Base-by-base conservation (phyloP, 1,139 yeast species). In the Magnusiomyces tetraspermus region DNA sequence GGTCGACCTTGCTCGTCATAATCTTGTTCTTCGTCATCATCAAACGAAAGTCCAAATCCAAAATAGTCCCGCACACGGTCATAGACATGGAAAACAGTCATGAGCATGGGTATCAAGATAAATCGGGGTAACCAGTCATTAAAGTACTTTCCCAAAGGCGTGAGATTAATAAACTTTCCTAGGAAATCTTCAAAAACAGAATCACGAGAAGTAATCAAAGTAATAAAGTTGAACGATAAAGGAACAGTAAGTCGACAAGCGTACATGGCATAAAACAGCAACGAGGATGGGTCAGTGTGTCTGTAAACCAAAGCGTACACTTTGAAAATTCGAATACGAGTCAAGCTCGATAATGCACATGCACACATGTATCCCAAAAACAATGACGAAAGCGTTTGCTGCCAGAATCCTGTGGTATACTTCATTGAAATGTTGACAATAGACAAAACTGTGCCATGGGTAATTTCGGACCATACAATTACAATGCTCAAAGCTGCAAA, bases 181-280 rank as follows among this genome's bases (percentile, higher is more conserved):
- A 84, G 76, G 73, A 90, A 85, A 51, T 70, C 70, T 49, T 72
- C 72, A 60, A 71, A 71, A 23, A 70, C 74, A 1, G 73, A 70
- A 23, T 70, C 71, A 51, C 73, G 66, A 26, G 78, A 72, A 13
- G 80, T 74, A 56, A 84, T 75, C 50, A 87, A 71, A 40, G 86
- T 85, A 54, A 86, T 68, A 64, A 85, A 87, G 66, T 87, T 87
- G 69, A 85, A 87, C 37, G 87, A 80, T 58, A 87, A 72, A 2
- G 96, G 96, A 15, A 87, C 82, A 0, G 95, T 85, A 63, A 87
- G 72, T 58, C 96, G 79, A 52, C 92, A 86, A 36, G 86, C 81
- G 62, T 87, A 87, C 62, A 86, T 84, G 26, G 90, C 81, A 66
- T 85, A 87, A 66, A 86, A 87, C 47, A 87, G 75, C 37, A 85